These are phyloP conservation scores for Ceratocystis albifundus DNA, from an alignment of 2,329 filamentous ascomycete species.

Conservation along the genomic window DNA sequence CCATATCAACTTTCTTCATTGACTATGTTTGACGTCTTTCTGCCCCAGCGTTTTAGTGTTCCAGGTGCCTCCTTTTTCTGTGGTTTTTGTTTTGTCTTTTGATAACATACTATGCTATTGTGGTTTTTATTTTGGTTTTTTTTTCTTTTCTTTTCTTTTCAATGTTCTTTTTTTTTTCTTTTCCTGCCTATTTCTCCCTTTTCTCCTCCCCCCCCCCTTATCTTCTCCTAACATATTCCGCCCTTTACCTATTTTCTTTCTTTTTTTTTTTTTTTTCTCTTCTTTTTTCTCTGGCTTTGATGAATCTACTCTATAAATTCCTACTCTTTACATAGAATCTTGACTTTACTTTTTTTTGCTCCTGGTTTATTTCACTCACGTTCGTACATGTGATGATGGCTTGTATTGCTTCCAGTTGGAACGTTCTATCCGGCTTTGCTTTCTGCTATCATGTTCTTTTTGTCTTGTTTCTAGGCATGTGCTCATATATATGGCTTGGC, in stretches of 20 bases:
- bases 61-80: background rate
- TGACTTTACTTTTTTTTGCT: constrained; percentile 10
- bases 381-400: background rate
- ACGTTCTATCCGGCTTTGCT: background rate
- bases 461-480: constrained; percentile 1
- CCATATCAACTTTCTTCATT: background rate
- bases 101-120: constrained; percentile 2
- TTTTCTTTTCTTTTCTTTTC: background rate
- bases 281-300: background rate
- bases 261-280: background rate
- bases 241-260: background rate
- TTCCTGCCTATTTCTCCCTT: background rate
- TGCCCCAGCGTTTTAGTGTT: constrained; percentile 4
- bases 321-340: background rate
- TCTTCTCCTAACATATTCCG: too few relatives aligned
- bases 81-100: constrained; percentile 2
- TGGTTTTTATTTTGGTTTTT: too few relatives aligned
- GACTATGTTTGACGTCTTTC: constrained; percentile 1
- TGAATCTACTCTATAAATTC: constrained; percentile 1
- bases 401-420: background rate
- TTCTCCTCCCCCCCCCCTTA: background rate
- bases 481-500: too few relatives aligned
- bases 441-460: background rate
- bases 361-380: background rate
- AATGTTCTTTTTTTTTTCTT: background rate